Percentiles rank a stretch among this genome's conserved stretches.
Conservation (phyloP, 257 asterid species). For the Schizonepeta tenuifolia region DNA sequence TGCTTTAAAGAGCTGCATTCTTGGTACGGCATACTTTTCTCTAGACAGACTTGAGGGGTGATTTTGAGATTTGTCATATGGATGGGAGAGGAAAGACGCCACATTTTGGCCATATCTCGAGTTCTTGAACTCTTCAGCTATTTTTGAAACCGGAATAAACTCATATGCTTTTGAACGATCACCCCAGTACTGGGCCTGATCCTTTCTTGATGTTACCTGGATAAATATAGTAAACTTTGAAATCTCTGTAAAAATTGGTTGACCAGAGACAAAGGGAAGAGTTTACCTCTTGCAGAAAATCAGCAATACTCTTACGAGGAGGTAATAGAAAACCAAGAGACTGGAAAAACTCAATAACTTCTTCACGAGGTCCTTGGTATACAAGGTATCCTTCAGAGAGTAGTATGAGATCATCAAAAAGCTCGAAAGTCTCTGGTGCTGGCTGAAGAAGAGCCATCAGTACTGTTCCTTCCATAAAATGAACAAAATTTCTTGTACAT, state of each 20-base stretch:
- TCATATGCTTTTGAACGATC: conserved; percentile 70
- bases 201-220: conserved; percentile 85
- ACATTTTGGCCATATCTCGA: conserved; percentile 64
- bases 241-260: conserved; percentile 4
- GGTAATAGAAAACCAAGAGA: conserved; percentile 85
- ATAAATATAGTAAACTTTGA: neutral
- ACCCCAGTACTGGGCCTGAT: conserved; percentile 90
- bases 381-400: conserved; percentile 81
- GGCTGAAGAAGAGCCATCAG: conserved; percentile 94
- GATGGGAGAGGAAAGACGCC: conserved; percentile 49
- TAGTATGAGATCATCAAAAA: conserved; percentile 82
- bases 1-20: conserved; percentile 74
- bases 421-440: conserved; percentile 89
- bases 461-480: conserved; percentile 86
- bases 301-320: conserved; percentile 89
- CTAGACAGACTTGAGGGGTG: conserved; percentile 71
- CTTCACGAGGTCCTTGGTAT: conserved; percentile 77
- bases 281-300: conserved; percentile 88
- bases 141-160: conserved; percentile 65
- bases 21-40: conserved; percentile 64
- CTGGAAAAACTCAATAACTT: conserved; percentile 72
- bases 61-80: conserved; percentile 61
- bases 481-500: conserved; percentile 80
- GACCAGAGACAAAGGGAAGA: neutral
- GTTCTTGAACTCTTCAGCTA: conserved; percentile 69